Evolutionary conservation across 2,329 filamentous ascomycete species (phyloP).

Genomic region (Claviceps arundinis): DNA sequence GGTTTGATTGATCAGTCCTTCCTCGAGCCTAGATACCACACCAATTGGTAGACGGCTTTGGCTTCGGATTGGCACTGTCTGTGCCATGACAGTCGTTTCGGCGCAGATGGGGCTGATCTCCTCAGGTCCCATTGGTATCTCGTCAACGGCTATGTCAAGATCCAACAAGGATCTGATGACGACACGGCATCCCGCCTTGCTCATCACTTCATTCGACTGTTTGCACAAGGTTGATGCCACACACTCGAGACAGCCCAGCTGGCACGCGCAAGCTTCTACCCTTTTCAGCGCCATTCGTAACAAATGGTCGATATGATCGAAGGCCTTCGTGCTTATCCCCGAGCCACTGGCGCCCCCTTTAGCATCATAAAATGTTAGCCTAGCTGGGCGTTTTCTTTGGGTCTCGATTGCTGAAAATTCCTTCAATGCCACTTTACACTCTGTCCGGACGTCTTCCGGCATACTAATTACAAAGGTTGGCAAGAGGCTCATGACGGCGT

Average conservation of each 20-base stretch:
- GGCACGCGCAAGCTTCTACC: constrained; percentile 63
- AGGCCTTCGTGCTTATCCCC: constrained; percentile 84
- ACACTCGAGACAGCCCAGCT: constrained; percentile 78
- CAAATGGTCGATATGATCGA: constrained; percentile 77
- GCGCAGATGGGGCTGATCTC: constrained; percentile 54
- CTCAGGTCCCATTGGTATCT: constrained; percentile 76
- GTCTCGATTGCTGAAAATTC: constrained; percentile 65
- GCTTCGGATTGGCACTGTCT: constrained; percentile 39
- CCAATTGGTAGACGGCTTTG: not conserved
- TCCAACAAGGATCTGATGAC: constrained; percentile 66
- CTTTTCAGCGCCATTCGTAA: constrained; percentile 63
- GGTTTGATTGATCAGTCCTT: constrained; percentile 5
- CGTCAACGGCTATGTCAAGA: constrained; percentile 66
- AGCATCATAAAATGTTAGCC: constrained; percentile 88
- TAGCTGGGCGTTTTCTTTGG: constrained; percentile 66
- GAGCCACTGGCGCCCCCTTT: constrained; percentile 75
- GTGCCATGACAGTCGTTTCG: constrained; percentile 69
- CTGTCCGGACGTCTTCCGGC: constrained; percentile 84
- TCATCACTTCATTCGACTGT: constrained; percentile 83
- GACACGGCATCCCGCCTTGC: constrained; percentile 74
- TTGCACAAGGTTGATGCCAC: constrained; percentile 76
- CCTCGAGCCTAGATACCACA: not conserved
- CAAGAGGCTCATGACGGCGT: constrained; percentile 74
- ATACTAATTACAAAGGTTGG: constrained; percentile 84
- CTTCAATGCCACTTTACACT: constrained; percentile 82